Percentiles rank a stretch among this genome's conserved stretches.
Conservation (phyloP, 1,284 basidiomycete species). For the Rhodotorula sp. region DNA sequence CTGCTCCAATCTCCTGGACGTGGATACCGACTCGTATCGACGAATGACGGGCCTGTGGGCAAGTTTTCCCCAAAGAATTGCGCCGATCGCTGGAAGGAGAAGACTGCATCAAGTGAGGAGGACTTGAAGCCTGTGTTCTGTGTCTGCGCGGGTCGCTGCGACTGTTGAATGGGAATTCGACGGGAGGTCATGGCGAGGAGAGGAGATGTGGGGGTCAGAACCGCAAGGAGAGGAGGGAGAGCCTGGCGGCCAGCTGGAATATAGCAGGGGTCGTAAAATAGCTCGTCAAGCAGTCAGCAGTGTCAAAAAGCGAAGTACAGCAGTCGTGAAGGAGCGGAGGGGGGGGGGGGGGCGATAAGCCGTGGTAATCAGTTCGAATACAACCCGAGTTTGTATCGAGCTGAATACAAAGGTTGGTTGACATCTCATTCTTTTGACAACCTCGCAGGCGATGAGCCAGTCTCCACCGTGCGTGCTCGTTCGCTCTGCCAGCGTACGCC, state of each 20-base stretch:
- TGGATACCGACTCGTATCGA: conserved; percentile 32
- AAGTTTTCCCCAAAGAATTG: conserved; percentile 42
- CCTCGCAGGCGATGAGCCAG: not conserved
- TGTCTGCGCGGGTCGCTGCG: not conserved
- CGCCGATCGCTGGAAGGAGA: conserved; percentile 41
- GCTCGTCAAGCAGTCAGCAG: no score
- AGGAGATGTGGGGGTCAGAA: not conserved
- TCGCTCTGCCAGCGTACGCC: no score
- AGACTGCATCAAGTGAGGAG: conserved; percentile 40
- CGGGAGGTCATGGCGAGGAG: not conserved
- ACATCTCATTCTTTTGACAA: not conserved
- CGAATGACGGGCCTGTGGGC: conserved; percentile 38
- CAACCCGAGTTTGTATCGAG: no score
- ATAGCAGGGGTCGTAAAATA: not conserved
- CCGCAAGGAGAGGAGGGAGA: not conserved
- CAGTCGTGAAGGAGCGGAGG: no score
- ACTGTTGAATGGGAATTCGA: conserved; percentile 3
- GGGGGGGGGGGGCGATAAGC: no score
- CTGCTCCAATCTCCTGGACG: conserved; percentile 15
- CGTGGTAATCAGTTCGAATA: no score
- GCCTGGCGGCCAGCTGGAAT: not conserved
- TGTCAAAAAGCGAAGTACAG: no score
- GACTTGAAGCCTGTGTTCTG: not conserved
- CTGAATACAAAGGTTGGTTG: no score
- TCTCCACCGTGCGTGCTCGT: conserved; percentile 2